These are phyloP conservation scores for Colletotrichum filicis DNA, from an alignment of 2,329 filamentous ascomycete genomes.

Conservation along the genomic window DNA sequence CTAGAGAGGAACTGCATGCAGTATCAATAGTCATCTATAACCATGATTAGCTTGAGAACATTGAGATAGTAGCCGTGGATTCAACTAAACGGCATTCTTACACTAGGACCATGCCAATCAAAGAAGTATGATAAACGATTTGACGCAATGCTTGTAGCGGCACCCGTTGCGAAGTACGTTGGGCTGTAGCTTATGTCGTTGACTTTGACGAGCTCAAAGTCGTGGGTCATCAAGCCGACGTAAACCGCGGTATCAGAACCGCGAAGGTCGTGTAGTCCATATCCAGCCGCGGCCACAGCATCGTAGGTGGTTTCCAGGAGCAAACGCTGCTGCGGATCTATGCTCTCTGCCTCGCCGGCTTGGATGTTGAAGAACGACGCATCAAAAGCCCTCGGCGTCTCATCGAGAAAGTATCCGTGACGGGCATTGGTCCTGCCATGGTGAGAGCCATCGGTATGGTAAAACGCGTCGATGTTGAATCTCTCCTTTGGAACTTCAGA, in stretches of 20 bases:
- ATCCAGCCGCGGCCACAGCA: constrained; percentile 38
- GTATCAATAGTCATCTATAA: constrained; percentile 54
- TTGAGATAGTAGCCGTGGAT: too few relatives aligned
- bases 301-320: constrained; percentile 49
- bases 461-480: constrained; percentile 16
- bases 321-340: constrained; percentile 48
- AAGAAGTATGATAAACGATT: constrained; percentile 54
- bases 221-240: constrained; percentile 39
- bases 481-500: constrained; percentile 9
- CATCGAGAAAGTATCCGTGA: constrained; percentile 37
- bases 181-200: constrained; percentile 39
- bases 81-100: constrained; percentile 23
- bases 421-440: constrained; percentile 38
- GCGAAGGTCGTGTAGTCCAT: background rate
- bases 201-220: constrained; percentile 39
- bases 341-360: constrained; percentile 41
- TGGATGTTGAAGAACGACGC: constrained; percentile 43
- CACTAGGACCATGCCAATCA: constrained; percentile 50
- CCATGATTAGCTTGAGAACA: background rate
- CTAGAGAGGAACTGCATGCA: constrained; percentile 55
- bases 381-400: constrained; percentile 39
- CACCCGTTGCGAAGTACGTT: constrained; percentile 45
- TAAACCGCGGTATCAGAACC: constrained; percentile 18
- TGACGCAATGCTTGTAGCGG: constrained; percentile 45
- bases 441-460: constrained; percentile 3